These are phyloP conservation scores for Metschnikowia corniflorae DNA, from an alignment of 805 yeast genomes.

Conservation along the genomic window DNA sequence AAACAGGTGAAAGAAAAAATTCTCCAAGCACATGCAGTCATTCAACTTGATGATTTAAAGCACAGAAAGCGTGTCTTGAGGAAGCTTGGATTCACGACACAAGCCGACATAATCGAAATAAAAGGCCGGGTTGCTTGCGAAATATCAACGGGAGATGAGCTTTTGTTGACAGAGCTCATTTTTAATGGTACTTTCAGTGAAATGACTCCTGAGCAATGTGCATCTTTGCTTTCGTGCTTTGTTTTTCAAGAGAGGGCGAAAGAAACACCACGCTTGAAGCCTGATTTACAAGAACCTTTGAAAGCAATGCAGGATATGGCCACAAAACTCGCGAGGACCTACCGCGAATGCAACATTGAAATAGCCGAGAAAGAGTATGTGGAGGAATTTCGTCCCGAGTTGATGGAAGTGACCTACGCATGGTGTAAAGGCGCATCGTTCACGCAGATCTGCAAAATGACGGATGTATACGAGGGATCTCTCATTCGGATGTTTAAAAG, in stretches of 20 bases:
- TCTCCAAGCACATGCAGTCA: conserved; percentile 80
- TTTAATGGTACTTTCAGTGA: conserved; percentile 95
- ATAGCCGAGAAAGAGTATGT: conserved; percentile 89
- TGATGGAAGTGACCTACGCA: conserved; percentile 94
- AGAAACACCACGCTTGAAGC: conserved; percentile 78
- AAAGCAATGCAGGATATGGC: conserved; percentile 91
- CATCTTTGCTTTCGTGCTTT: conserved; percentile 87
- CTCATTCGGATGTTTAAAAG: conserved; percentile 92
- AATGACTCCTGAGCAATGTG: conserved; percentile 83
- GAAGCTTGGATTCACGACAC: conserved; percentile 84
- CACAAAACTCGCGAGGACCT: conserved; percentile 79
- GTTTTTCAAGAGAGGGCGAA: conserved; percentile 96
- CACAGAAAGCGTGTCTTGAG: conserved; percentile 91
- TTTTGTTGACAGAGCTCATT: conserved; percentile 82
- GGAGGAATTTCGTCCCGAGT: conserved; percentile 84
- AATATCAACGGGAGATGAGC: conserved; percentile 86
- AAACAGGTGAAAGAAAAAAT: conserved; percentile 61
- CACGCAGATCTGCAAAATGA: conserved; percentile 97
- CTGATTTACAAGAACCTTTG: conserved; percentile 90
- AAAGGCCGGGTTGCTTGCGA: conserved; percentile 98
- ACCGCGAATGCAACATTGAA: conserved; percentile 86
- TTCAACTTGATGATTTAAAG: conserved; percentile 90
- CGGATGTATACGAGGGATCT: conserved; percentile 97
- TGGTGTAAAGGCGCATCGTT: conserved; percentile 97
- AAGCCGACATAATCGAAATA: conserved; percentile 84